These are phyloP conservation scores for Trichoderma lentiforme DNA, from an alignment of 2,329 filamentous ascomycete species.

Conservation along the genomic window DNA sequence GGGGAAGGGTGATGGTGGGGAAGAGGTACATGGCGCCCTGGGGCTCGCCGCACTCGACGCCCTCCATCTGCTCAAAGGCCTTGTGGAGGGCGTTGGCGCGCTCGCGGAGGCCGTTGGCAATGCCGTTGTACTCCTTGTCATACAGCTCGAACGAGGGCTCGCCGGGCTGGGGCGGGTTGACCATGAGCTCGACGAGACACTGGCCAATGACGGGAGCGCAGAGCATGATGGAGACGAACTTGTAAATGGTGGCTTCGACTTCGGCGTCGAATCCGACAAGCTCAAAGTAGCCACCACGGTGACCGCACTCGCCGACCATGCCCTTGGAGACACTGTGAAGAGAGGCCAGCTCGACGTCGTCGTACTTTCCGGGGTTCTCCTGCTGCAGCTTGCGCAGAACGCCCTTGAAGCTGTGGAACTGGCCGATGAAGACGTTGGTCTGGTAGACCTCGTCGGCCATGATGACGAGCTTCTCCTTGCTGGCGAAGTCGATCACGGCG, in stretches of 20 bases:
- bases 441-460: slow-evolving; percentile 99
- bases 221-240: slow-evolving; percentile 95
- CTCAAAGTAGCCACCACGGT: slow-evolving; percentile 97
- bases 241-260: slow-evolving; percentile 94
- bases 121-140: slow-evolving; percentile 77
- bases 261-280: slow-evolving; percentile 81
- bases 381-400: slow-evolving; percentile 78
- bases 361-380: slow-evolving; percentile 70
- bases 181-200: slow-evolving; percentile 96
- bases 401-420: slow-evolving; percentile 95
- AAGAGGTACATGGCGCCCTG: slow-evolving; percentile 99
- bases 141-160: slow-evolving; percentile 84
- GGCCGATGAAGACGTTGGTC: slow-evolving; percentile 92
- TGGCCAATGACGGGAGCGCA: slow-evolving; percentile 94
- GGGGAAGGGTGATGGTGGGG: slow-evolving; percentile 80
- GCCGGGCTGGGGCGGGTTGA: slow-evolving; percentile 84
- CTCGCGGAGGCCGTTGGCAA: slow-evolving; percentile 72
- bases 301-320: slow-evolving; percentile 98
- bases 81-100: slow-evolving; percentile 83
- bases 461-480: slow-evolving; percentile 79
- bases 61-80: slow-evolving; percentile 93
- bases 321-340: slow-evolving; percentile 95
- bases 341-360: slow-evolving; percentile 82
- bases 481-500: slow-evolving; percentile 81
- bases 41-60: slow-evolving; percentile 83